A percentile compares a stretch with the other conserved stretches of the same genome.
Conservation (phyloP, 352 stramenopile genomes). For the Phytopythium boreale region DNA sequence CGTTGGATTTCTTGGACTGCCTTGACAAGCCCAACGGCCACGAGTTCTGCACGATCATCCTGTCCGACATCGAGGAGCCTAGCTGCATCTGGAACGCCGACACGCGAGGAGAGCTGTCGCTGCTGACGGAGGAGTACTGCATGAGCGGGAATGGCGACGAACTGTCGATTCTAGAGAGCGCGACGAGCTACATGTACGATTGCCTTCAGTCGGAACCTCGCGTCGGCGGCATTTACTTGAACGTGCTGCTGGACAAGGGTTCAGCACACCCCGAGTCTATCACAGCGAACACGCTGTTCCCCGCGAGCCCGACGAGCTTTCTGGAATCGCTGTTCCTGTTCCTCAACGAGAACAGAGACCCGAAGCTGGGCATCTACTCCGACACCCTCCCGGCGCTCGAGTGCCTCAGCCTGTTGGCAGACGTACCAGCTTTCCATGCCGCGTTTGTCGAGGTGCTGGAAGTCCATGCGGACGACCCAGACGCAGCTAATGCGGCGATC, state of each 20-base stretch:
- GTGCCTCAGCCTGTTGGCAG: slow-evolving; percentile 64
- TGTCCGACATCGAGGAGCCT: slow-evolving; percentile 71
- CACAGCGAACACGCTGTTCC: slow-evolving; percentile 51
- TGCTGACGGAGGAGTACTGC: slow-evolving; percentile 74
- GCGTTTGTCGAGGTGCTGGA: slow-evolving; percentile 67
- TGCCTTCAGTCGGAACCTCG: slow-evolving; percentile 65
- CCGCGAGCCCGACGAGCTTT: slow-evolving; percentile 51
- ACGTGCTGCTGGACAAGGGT: slow-evolving; percentile 62
- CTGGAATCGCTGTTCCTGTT: slow-evolving; percentile 70
- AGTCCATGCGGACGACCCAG: slow-evolving; percentile 51
- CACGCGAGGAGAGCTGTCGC: slow-evolving; percentile 60
- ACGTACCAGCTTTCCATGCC: slow-evolving; percentile 51
- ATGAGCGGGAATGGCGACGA: slow-evolving; percentile 46
- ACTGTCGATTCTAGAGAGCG: slow-evolving; percentile 64
- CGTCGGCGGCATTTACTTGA: slow-evolving; percentile 69
- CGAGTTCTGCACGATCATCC: slow-evolving; percentile 68
- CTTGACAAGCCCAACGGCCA: slow-evolving; percentile 64
- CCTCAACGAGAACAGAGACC: slow-evolving; percentile 75
- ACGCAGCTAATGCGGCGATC: slow-evolving; percentile 63
- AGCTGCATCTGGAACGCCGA: slow-evolving; percentile 77
- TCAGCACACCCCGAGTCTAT: slow-evolving; percentile 33
- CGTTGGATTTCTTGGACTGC: slow-evolving; percentile 70
- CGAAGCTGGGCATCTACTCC: slow-evolving; percentile 67
- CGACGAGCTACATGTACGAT: slow-evolving; percentile 79
- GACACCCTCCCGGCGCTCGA: slow-evolving; percentile 73